Percentiles rank a stretch among this genome's conserved stretches.
phyloP scores from a whole-genome alignment of 805 yeast genomes.

The Ogataea pilisensis region DNA sequence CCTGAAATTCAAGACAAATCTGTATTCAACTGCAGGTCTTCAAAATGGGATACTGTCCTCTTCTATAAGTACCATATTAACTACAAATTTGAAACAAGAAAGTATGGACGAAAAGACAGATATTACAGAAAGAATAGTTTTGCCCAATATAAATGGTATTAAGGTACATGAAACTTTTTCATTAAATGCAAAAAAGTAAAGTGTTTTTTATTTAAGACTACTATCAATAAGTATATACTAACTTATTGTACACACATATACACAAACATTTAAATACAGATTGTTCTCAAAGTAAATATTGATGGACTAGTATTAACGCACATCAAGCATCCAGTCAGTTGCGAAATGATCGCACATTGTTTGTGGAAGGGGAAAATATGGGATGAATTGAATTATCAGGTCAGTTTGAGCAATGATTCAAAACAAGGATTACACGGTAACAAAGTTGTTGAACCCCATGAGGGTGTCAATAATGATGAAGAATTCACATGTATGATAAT shows the following conservation, averaged over 20 bases:
- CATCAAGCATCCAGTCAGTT: constrained; percentile 9
- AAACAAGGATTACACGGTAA: too few relatives aligned
- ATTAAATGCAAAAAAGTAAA: too few relatives aligned
- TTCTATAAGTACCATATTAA: not conserved
- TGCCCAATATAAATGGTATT: not conserved
- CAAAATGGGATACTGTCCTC: not conserved
- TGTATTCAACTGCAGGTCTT: not conserved
- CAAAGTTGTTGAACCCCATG: too few relatives aligned
- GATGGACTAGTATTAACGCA: constrained; percentile 8
- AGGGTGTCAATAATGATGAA: too few relatives aligned
- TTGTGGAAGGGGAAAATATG: constrained; percentile 14
- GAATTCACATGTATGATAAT: constrained; percentile 6
- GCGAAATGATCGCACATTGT: constrained; percentile 19
- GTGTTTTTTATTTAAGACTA: too few relatives aligned
- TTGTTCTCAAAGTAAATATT: constrained; percentile 7
- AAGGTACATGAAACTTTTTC: not conserved
- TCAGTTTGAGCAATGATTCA: constrained; percentile 1
- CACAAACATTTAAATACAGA: not conserved
- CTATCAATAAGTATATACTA: not conserved
- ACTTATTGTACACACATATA: not conserved
- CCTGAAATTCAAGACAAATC: not conserved
- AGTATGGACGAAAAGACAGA: not conserved
- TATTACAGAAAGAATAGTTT: not conserved
- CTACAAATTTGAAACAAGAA: not conserved
- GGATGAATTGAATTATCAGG: constrained; percentile 9